These are phyloP conservation scores for Tympanopsis confertula DNA, from an alignment of 2,329 filamentous ascomycete genomes.

Conservation along the genomic window DNA sequence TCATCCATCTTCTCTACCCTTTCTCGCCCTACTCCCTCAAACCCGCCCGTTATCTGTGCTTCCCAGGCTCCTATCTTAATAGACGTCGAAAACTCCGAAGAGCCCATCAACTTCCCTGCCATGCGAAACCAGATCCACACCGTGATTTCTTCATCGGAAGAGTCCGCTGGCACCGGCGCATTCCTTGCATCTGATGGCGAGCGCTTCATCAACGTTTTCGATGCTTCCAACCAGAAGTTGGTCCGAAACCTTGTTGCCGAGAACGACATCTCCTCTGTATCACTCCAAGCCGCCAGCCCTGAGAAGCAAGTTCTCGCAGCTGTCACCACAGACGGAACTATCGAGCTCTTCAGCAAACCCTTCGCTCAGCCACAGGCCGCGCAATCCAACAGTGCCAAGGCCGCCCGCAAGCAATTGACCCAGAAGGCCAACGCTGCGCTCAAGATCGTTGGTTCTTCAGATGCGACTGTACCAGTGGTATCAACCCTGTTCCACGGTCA, in stretches of 20 bases:
- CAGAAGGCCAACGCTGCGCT: constrained; percentile 25
- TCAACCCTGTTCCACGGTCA: constrained; percentile 26
- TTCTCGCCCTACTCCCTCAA: not conserved
- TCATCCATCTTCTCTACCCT: not conserved
- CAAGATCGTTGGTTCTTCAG: constrained; percentile 23
- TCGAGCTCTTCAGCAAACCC: constrained; percentile 33
- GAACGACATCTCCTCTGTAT: constrained; percentile 26
- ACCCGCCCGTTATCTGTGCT: constrained; percentile 26
- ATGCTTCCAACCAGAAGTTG: constrained; percentile 25
- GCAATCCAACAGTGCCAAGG: constrained; percentile 24
- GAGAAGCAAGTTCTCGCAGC: constrained; percentile 28
- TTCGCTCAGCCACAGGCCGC: constrained; percentile 19
- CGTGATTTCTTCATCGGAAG: constrained; percentile 25
- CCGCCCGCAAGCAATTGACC: constrained; percentile 25
- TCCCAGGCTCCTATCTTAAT: constrained; percentile 34
- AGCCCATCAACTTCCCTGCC: constrained; percentile 27
- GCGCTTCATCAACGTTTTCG: constrained; percentile 35
- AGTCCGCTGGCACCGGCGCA: constrained; percentile 21
- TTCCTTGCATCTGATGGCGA: constrained; percentile 32
- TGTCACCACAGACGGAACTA: constrained; percentile 28
- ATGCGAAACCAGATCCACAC: constrained; percentile 35
- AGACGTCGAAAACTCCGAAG: constrained; percentile 21
- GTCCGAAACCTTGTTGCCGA: constrained; percentile 33
- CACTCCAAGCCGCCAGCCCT: constrained; percentile 14
- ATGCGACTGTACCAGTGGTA: constrained; percentile 22